Evolutionary conservation across 2,329 filamentous ascomycete genomes (phyloP), one percentile per base, ranked within the genome.

Genomic region (Basipetospora chlamydospora): DNA sequence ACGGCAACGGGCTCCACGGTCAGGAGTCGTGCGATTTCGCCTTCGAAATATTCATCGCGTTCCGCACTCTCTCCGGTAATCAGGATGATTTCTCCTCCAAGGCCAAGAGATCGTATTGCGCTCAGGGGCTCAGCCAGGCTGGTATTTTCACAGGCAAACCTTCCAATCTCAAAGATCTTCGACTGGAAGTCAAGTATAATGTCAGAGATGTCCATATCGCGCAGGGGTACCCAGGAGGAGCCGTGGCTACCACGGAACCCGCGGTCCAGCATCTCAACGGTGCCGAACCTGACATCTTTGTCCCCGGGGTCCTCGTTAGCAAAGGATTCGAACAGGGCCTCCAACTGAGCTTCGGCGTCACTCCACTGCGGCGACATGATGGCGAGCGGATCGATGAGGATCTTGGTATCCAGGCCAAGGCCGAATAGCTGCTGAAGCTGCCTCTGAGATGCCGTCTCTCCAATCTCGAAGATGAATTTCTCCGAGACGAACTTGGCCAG

Each of bases 371-470:
- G 17, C 13, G 35, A 26, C 7, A 13, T 11, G 20, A 28, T 15
- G 8, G 25, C 21, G n/a, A 33, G 13, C 2, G 36, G 35, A 22
- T 37, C 35, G 20, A 37, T 20, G 20, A 28, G 10, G 13, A 26
- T 17, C 17, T 6, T 28, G 13, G 15, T 29, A 18, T 34, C 39
- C 18, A 22, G 26, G 28, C 26, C 26, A 13, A 37, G 34, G 1
- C 39, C 39, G 32, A 44, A 40, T 11, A 44, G 28, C n/a, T 26
- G 18, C 9, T 39, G 35, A 4, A 43, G 18, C n/a, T 41, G 33
- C 38, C 34, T 28, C 15, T 37, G 21, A 9, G 28, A 40, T 5
- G 40, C 12, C n/a, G 37, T 30, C 10, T 43, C 41, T 16, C 36
- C n/a, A 4, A 44, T 28, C n/a, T 38, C 33, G 2, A 30, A 16